Conservation (phyloP, 2,329 filamentous ascomycete genomes). For the Neoarthrinium moseri region DNA sequence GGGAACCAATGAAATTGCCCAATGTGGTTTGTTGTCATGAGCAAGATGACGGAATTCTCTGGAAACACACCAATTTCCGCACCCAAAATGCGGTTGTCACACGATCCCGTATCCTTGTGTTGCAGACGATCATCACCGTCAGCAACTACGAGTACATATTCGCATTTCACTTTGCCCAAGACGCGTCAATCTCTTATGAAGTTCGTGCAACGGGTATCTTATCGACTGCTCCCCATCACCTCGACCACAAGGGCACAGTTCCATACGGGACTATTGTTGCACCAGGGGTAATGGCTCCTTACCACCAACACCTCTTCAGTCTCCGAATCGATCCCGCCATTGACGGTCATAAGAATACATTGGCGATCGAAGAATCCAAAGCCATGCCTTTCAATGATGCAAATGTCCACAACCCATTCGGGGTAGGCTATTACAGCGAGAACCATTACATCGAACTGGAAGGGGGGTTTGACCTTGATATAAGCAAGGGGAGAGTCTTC, state of each 20-base stretch:
- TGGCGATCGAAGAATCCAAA: too few species aligned
- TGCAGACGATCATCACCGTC: constrained; percentile 68
- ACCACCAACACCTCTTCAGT: constrained; percentile 69
- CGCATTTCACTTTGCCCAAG: constrained; percentile 62
- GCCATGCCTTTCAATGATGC: too few species aligned
- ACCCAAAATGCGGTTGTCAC: constrained; percentile 62
- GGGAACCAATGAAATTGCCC: constrained; percentile 48
- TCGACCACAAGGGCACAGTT: constrained; percentile 50
- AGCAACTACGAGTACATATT: constrained; percentile 72
- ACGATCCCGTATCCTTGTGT: constrained; percentile 59
- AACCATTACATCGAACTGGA: too few species aligned
- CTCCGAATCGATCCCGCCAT: constrained; percentile 62
- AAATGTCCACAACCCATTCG: too few species aligned
- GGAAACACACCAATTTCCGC: constrained; percentile 70
- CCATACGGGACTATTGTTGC: constrained; percentile 62
- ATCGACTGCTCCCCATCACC: constrained; percentile 54
- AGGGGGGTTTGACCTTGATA: too few species aligned
- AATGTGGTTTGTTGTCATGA: constrained; percentile 70
- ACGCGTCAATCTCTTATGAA: constrained; percentile 60
- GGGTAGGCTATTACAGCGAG: too few species aligned
- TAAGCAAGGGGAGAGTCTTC: too few species aligned
- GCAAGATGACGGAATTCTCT: constrained; percentile 66
- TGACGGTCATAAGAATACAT: constrained; percentile 33
- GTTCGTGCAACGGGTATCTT: constrained; percentile 67
- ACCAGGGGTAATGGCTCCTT: constrained; percentile 60